Base-by-base conservation (phyloP, 371 early-diverging fungal species). In the Dentiscutata heterogama region DNA sequence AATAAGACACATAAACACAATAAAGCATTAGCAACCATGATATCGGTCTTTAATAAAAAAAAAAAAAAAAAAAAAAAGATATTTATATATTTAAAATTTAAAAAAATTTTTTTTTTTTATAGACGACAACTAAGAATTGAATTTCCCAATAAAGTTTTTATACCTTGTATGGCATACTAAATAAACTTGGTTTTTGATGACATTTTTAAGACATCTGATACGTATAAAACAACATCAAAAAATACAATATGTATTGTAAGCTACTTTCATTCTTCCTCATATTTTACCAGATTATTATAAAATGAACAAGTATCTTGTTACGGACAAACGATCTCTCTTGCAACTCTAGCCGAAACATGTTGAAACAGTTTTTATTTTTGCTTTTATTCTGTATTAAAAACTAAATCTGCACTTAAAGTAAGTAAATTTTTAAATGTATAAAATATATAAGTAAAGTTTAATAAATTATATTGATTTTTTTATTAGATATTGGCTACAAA, bases 81-180 rank as follows among this genome's bases (percentile, higher is more conserved):
- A 42, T 42, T 42, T 42, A 42, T 42, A 42, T 42, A 42, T 42
- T 42, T 42, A 42, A 42, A 29, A 14, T 31, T 65, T 18, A 65
- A 56, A 54, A 74, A 54, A 73, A 73, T n/a, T 56, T 51, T 14
- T 56, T n/a, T 56, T 74, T 56, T 74, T 14, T 74, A 27, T 74
- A 58, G 35, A 14, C 1, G n/a, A 27, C 27, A 58, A 56, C 31
- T 74, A 31, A 7, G 60, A 56, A 56, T 56, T 29, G 60, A 54
- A 56, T 74, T 29, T 74, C 60, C 25, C 2, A 58, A 56, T 54
- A 74, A 71, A 20, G 75, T 74, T 58, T 74, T 74, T 35, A 54
- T 58, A 27, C 58, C 39, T 29, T 74, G 75, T 7, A 74, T 74
- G 60, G 39, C 39, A 31, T 60, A 74, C 35, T 60, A 74, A 74